Conservation (phyloP, 2,329 filamentous ascomycete species). For the Trichoderma sp. region DNA sequence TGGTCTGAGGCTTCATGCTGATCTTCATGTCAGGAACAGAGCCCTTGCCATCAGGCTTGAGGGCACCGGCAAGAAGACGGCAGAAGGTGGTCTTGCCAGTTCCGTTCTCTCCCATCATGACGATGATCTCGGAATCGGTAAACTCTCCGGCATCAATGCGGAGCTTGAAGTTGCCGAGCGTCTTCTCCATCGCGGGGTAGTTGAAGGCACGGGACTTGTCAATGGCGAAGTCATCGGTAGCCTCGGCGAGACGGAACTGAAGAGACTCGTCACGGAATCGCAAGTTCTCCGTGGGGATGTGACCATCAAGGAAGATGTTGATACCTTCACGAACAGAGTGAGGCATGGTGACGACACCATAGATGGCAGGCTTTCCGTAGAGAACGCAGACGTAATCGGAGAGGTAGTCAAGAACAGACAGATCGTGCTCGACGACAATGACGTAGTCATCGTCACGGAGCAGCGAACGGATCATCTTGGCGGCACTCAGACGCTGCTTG, state of each 20-base stretch:
- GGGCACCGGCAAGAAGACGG: constrained; percentile 87
- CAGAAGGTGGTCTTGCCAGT: constrained; percentile 99
- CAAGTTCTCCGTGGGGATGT: constrained; percentile 97
- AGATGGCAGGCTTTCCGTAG: constrained; percentile 92
- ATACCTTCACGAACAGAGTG: constrained; percentile 97
- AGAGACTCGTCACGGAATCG: constrained; percentile 97
- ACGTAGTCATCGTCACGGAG: constrained; percentile 90
- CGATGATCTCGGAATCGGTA: constrained; percentile 97
- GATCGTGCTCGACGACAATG: constrained; percentile 98
- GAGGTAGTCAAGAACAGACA: constrained; percentile 97
- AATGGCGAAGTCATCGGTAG: constrained; percentile 80
- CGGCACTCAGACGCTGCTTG: constrained; percentile 94
- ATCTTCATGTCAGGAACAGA: constrained; percentile 93
- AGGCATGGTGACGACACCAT: constrained; percentile 95
- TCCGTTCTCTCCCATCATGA: constrained; percentile 99
- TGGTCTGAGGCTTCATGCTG: constrained; percentile 99
- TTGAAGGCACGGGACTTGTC: constrained; percentile 83
- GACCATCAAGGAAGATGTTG: constrained; percentile 98
- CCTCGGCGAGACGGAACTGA: constrained; percentile 91
- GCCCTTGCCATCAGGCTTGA: constrained; percentile 81
- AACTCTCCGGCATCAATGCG: constrained; percentile 81
- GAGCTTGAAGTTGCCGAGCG: constrained; percentile 83
- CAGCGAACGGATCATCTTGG: constrained; percentile 87
- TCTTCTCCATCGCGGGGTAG: constrained; percentile 93
- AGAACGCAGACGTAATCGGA: constrained; percentile 98